Base-by-base conservation (phyloP, 2,329 filamentous ascomycete species). In the Ophiocordyceps sinensis region DNA sequence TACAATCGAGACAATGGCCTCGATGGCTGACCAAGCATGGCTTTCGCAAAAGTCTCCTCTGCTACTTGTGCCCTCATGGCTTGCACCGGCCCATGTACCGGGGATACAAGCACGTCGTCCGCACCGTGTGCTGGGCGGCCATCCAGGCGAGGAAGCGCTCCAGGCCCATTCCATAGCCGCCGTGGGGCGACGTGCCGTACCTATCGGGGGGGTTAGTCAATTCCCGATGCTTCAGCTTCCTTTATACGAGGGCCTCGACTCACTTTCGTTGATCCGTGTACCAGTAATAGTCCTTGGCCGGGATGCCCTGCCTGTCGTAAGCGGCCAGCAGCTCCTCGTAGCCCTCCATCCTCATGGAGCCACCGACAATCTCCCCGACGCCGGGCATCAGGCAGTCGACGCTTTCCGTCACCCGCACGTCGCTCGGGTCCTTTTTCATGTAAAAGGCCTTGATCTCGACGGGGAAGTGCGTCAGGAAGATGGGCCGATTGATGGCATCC, bases 371-470 rank as follows among this genome's bases (percentile, higher is more conserved):
- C 70, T 96, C 91, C 45, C 91, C 91, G 23, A 98, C 91, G 51
- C 86, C 86, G 11, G 91, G 91, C 87, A 98, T 75, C 49, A 81
- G 59, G 39, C 72, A 69, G 55, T 98, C 91, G 13, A 96, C 89
- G 46, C 79, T 86, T 71, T 98, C 89, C 0, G 91, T 98, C 26
- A 95, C 86, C 23, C 88, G 76, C 28, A 64, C 67, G 57, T 98
- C 91, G 28, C 73, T 64, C 36, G 72, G 69, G 53, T 89, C 91
- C 65, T 82, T 88, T 65, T 88, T 82, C 91, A 98, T 98, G 74
- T 98, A 98, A 63, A 98, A 98, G 1, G 91, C 84, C 73, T 98
- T 98, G 73, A 98, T 94, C 67, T 89, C 86, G 44, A 80, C 80
- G 17, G 91, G 91, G 77, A 98, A 98, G 66, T 96, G 89, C 3